Evolutionary conservation across 140 eudicot genomes (phyloP), one percentile per base, ranked within the genome.

Genomic region (Senecio squalidus): DNA sequence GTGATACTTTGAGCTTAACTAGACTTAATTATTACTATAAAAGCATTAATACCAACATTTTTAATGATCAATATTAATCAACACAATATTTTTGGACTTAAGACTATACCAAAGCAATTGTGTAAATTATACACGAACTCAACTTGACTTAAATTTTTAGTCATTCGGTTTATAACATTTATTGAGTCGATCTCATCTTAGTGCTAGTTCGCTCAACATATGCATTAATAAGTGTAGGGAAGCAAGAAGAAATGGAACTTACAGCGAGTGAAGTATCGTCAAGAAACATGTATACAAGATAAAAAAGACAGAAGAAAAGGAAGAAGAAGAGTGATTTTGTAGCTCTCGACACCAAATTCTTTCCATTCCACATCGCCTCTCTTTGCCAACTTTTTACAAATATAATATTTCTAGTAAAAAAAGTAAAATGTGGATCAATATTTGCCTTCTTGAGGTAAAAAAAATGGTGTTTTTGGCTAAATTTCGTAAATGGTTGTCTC

Each of bases 191-290:
- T n/a, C n/a, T n/a, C 24, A 38, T 29, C 6, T 6, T 55, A 0
- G 15, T 36, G 61, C 21, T 5, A 16, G 17, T 17, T 50, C 0
- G 23, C 10, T 9, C 22, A 49, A 49, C 5, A 9, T 14, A 30
- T 56, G 30, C 11, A 33, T 8, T 54, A 18, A 23, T 34, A 56
- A 56, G 15, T 20, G 13, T 20, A 46, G 6, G 21, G 31, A 29
- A 46, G 20, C 5, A 47, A 58, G 43, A 36, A 2, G 14, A 36
- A 62, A 13, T 28, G n/a, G 8, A 16, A 64, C 69, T 64, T 64
- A 64, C 69, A 33, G 50, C n/a, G 46, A 31, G 28, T 31, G 69
- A 31, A 33, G 56, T 11, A 15, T 64, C 57, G 7, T 49, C 50
- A 20, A 64, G 28, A 14, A 64, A 64, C 13, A 54, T 20, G 47